Evolutionary conservation across 257 asterid species (phyloP), one percentile per base, ranked within the genome.

Genomic region (Solanum rostratum): DNA sequence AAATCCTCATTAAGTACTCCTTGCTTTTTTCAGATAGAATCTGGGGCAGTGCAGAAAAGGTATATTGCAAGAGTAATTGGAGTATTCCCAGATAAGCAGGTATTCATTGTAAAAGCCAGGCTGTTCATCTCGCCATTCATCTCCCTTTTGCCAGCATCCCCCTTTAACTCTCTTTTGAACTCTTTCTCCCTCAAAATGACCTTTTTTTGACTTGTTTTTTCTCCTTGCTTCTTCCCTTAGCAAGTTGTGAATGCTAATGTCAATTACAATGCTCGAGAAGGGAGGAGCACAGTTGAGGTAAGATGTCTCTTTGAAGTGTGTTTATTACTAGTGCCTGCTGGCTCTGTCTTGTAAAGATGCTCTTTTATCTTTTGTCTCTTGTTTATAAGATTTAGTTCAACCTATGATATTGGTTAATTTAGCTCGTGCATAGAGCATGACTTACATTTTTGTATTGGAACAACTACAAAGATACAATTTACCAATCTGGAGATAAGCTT

Each of bases 51-150:
- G 85, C 90, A 93, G 92, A 97, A 97, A 86, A 92, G 90, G 85
- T 97, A 97, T 87, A 89, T 95, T 89, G 99, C 99, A 3, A 92
- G 92, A 89, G 98, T 97, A 49, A 22, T 85, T 50, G 99, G 99
- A 65, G 92, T 90, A 22, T 97, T 97, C 90, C 99, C 99, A 14
- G 98, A 93, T 85, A 79, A 90, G 84, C 94, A 95, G 98, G 99
- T 97, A 89, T 79, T 81, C 54, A 41, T 20, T 70, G 54, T 70
- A 39, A 70, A 70, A 70, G 30, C 54, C 52, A 41, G 79, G 54
- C 62, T 29, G 22, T 76, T 9, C 82, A 76, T 50, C 63, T 49
- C 9, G 16, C 6, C 37, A 27, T 76, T 86, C 41, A 55, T 79
- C 86, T 33, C 82, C 85, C 57, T 50, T n/a, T 68, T 11, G 3